phyloP scores from a whole-genome alignment of 768 basidiomycete genomes.

The Agrocybe praecox region DNA sequence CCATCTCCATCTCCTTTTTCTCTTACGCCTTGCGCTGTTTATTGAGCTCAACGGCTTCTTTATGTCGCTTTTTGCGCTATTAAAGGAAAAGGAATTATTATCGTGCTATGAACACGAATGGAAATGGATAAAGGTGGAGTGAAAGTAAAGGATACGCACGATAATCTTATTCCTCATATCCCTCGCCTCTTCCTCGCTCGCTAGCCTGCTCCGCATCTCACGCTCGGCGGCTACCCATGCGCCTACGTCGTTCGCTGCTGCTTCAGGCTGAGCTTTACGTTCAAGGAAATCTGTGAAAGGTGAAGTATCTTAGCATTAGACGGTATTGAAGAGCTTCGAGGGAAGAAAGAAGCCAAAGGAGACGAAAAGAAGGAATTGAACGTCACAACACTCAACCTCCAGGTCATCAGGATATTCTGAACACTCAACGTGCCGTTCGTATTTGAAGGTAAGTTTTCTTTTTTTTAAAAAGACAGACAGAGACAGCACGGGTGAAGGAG shows the following conservation, averaged over 20 bases:
- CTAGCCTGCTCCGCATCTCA: slow-evolving; percentile 71
- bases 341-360: too few relatives aligned
- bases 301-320: background rate
- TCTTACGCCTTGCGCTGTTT: slow-evolving; percentile 64
- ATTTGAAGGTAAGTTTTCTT: too few relatives aligned
- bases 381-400: too few relatives aligned
- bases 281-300: slow-evolving; percentile 71
- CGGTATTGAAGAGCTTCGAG: too few relatives aligned
- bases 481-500: too few relatives aligned
- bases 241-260: slow-evolving; percentile 65
- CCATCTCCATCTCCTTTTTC: slow-evolving; percentile 63
- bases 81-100: background rate
- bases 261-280: slow-evolving; percentile 82
- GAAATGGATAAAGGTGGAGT: too few relatives aligned
- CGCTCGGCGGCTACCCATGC: slow-evolving; percentile 79
- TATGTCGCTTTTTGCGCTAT: slow-evolving; percentile 51
- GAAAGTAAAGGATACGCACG: slow-evolving; percentile 40
- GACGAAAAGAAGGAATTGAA: too few relatives aligned
- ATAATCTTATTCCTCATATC: slow-evolving; percentile 69
- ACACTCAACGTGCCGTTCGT: too few relatives aligned
- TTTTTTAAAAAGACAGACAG: too few relatives aligned
- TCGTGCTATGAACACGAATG: slow-evolving; percentile 5
- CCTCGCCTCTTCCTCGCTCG: slow-evolving; percentile 72
- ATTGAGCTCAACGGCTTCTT: slow-evolving; percentile 59
- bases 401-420: too few relatives aligned